These are phyloP conservation scores for Penicillium canescens DNA, from an alignment of 495 filamentous ascomycete genomes.

Conservation along the genomic window DNA sequence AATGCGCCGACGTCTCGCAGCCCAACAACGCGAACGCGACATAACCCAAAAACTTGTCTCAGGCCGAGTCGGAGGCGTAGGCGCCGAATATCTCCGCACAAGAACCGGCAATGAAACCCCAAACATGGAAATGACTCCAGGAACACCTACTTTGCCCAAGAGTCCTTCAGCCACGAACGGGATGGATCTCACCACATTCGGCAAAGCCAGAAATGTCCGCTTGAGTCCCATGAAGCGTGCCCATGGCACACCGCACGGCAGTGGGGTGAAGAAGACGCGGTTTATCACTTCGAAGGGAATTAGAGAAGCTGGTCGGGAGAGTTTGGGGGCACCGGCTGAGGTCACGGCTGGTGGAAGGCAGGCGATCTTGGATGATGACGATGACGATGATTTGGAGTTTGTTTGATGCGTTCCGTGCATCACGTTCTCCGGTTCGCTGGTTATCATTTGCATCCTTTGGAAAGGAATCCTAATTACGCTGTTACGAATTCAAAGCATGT, in stretches of 20 bases:
- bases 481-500: slow-evolving; percentile 17
- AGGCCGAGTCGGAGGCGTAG: slow-evolving; percentile 63
- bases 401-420: slow-evolving; percentile 30
- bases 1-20: slow-evolving; percentile 65
- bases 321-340: slow-evolving; percentile 56
- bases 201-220: slow-evolving; percentile 51
- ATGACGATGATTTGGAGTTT: slow-evolving; percentile 57
- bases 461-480: slow-evolving; percentile 6
- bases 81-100: slow-evolving; percentile 75
- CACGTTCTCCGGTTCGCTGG: background rate
- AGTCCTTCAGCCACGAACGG: slow-evolving; percentile 9
- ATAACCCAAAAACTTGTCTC: slow-evolving; percentile 68
- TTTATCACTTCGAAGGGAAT: slow-evolving; percentile 79
- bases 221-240: slow-evolving; percentile 70
- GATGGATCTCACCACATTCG: slow-evolving; percentile 30
- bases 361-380: slow-evolving; percentile 39
- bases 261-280: slow-evolving; percentile 70
- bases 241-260: slow-evolving; percentile 36
- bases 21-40: slow-evolving; percentile 77
- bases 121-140: slow-evolving; percentile 7
- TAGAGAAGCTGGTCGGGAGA: slow-evolving; percentile 73
- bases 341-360: slow-evolving; percentile 24
- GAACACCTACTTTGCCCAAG: slow-evolving; percentile 11
- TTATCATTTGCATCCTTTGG: background rate
- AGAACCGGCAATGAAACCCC: slow-evolving; percentile 27